Conservation (phyloP, 2,329 filamentous ascomycete genomes). For the Aspergillus sp. region DNA sequence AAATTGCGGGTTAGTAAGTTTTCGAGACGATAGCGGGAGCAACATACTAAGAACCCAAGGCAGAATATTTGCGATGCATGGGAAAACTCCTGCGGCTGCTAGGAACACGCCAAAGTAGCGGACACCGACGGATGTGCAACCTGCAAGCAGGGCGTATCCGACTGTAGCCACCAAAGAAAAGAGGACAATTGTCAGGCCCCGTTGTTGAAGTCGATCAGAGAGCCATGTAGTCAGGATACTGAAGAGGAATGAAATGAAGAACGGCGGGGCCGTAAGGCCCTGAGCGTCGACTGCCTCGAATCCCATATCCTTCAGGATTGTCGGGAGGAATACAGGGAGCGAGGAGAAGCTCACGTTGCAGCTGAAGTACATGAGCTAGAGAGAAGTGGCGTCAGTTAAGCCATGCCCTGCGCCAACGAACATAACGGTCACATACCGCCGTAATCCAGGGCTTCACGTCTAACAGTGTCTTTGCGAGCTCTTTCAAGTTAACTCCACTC, state of each 20-base stretch:
- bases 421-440: constrained; percentile 32
- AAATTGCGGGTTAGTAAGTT: not conserved
- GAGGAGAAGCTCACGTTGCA: constrained; percentile 66
- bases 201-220: constrained; percentile 65
- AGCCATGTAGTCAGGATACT: constrained; percentile 63
- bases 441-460: constrained; percentile 52
- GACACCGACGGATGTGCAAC: constrained; percentile 50
- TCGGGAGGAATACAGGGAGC: constrained; percentile 64
- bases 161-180: constrained; percentile 59
- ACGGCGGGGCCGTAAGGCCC: constrained; percentile 70
- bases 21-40: not conserved
- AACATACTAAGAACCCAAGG: constrained; percentile 62
- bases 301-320: constrained; percentile 66
- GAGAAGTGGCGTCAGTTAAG: constrained; percentile 13
- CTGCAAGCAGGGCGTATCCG: constrained; percentile 66
- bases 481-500: constrained; percentile 47
- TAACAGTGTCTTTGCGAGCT: constrained; percentile 47
- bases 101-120: constrained; percentile 56
- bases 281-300: constrained; percentile 67
- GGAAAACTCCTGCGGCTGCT: constrained; percentile 64
- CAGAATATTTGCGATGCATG: constrained; percentile 68
- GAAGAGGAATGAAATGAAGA: constrained; percentile 65
- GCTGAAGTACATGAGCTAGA: constrained; percentile 57
- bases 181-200: constrained; percentile 59
- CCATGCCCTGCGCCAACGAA: not conserved